Conservation (phyloP, 257 asterid genomes). For the Capsicum baccatum region DNA sequence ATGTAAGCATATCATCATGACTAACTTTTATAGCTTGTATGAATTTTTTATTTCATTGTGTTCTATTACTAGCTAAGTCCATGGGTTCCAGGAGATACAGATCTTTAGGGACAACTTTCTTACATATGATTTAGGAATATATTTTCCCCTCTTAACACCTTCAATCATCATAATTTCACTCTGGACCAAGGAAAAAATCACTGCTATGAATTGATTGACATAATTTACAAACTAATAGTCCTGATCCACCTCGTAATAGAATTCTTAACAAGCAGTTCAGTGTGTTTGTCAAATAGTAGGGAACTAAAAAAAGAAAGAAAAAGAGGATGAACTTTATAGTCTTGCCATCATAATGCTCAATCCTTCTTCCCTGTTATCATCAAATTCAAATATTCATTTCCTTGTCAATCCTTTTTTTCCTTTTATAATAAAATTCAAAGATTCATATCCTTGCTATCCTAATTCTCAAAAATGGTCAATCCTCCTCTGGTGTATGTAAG, state of each 20-base stretch:
- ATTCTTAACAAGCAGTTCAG: not conserved
- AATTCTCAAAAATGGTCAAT: not conserved
- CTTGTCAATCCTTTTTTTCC: slow-evolving; percentile 1
- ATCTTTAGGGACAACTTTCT: not conserved
- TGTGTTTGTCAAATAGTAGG: not conserved
- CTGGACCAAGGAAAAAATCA: not conserved
- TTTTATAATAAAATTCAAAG: not conserved
- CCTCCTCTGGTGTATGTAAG: not conserved
- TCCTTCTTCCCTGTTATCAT: slow-evolving; percentile 3
- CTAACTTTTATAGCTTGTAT: not conserved
- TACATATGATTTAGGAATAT: not conserved
- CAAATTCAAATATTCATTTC: slow-evolving; percentile 12
- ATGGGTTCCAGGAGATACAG: not conserved
- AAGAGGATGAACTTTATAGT: not conserved
- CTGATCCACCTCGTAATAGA: not conserved
- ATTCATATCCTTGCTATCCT: slow-evolving; percentile 18
- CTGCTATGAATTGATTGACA: not conserved
- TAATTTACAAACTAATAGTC: not conserved
- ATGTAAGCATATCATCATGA: not conserved
- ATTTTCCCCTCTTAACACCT: not conserved
- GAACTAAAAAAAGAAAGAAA: not conserved
- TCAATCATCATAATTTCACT: slow-evolving; percentile 1
- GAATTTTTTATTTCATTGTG: not conserved
- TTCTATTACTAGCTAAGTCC: not conserved
- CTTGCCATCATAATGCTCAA: slow-evolving; percentile 6